These are phyloP conservation scores for Cicer pinnatifidum DNA, from an alignment of 306 rosid genomes.

Conservation along the genomic window DNA sequence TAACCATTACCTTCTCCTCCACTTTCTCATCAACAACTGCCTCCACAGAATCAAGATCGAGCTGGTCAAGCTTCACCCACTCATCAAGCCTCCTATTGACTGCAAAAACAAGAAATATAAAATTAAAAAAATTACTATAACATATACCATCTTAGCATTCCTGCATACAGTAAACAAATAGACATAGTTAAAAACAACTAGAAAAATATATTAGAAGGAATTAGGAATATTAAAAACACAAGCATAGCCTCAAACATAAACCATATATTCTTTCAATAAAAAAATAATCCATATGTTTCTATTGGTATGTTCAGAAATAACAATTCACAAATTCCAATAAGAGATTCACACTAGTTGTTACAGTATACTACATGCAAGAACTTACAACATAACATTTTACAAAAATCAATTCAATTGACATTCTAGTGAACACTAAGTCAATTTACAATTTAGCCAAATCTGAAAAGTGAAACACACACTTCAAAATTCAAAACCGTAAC, in stretches of 20 bases:
- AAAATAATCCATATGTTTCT: neutral
- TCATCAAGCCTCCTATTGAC: constrained; percentile 99
- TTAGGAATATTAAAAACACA: constrained; percentile 21
- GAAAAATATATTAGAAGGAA: neutral
- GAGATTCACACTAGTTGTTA: neutral
- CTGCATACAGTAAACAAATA: constrained; percentile 22
- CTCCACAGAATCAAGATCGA: constrained; percentile 94
- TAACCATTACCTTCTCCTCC: constrained; percentile 81
- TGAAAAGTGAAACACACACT: too few species aligned
- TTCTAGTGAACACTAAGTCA: constrained; percentile 8
- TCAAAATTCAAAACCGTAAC: too few species aligned
- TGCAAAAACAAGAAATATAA: constrained; percentile 37
- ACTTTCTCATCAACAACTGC: constrained; percentile 99
- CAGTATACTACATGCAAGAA: neutral
- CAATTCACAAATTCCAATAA: neutral
- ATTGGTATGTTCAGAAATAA: neutral
- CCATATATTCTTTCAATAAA: neutral
- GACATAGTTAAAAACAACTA: neutral
- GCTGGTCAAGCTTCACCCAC: constrained; percentile 99
- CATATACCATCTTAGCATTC: constrained; percentile 15
- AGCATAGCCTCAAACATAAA: constrained; percentile 30
- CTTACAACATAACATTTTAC: neutral
- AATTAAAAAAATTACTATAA: neutral
- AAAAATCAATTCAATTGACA: constrained; percentile 28
- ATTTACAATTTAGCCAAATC: neutral